Conservation (phyloP, 2,329 filamentous ascomycete species). For the Chaetomium olivaceum region DNA sequence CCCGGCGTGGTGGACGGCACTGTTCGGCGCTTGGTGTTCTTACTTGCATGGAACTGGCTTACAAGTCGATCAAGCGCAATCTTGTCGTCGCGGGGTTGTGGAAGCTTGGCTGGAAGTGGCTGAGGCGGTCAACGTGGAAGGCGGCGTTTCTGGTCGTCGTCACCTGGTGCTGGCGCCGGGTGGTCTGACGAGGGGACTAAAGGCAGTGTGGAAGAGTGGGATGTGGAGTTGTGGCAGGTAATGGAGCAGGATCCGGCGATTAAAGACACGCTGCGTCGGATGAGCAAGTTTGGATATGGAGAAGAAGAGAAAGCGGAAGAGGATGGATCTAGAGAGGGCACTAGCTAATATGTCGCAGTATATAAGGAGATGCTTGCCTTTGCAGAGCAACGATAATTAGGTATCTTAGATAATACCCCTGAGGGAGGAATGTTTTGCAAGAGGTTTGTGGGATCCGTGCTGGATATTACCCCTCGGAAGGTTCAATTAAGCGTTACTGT, state of each 20-base stretch:
- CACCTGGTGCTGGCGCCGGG: constrained; percentile 11
- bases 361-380: too few species aligned
- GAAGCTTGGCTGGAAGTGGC: constrained; percentile 39
- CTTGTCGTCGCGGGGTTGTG: constrained; percentile 50
- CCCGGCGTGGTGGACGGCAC: constrained; percentile 70
- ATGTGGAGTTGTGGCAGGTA: constrained; percentile 59
- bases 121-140: constrained; percentile 25
- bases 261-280: constrained; percentile 43
- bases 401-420: too few species aligned
- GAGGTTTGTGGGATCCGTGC: too few species aligned
- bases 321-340: neutral
- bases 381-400: too few species aligned
- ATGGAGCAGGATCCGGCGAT: constrained; percentile 54
- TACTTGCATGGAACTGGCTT: constrained; percentile 64
- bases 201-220: constrained; percentile 50
- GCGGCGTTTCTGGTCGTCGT: constrained; percentile 25
- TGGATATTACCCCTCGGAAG: too few species aligned
- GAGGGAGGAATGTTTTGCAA: too few species aligned
- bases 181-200: constrained; percentile 25
- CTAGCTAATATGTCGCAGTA: neutral
- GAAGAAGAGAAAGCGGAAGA: neutral
- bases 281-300: constrained; percentile 39
- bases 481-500: too few species aligned
- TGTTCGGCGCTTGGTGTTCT: constrained; percentile 65
- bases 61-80: constrained; percentile 51